phyloP scores from a whole-genome alignment of 768 basidiomycete species.

The Kwoniella dendrophila region DNA sequence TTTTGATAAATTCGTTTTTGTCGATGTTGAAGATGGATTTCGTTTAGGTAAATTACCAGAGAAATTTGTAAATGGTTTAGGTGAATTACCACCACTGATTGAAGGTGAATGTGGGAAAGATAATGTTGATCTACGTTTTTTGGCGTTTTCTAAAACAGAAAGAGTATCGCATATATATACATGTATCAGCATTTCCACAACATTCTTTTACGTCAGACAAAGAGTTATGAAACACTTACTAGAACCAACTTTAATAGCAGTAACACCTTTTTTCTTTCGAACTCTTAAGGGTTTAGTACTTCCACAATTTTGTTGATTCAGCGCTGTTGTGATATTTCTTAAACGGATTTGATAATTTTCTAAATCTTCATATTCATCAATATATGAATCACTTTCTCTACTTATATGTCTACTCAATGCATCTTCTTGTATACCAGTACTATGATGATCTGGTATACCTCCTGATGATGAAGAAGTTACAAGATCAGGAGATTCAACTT shows the following conservation, averaged over 20 bases:
- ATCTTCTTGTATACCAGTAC: too few species aligned
- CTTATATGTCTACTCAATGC: background rate
- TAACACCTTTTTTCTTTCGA: constrained; percentile 28
- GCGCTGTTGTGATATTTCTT: background rate
- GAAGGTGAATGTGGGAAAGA: constrained; percentile 37
- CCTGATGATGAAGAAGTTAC: too few species aligned
- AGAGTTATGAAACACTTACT: constrained; percentile 23
- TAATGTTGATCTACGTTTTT: constrained; percentile 27
- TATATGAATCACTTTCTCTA: constrained; percentile 2
- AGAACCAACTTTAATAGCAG: constrained; percentile 13
- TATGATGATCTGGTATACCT: too few species aligned
- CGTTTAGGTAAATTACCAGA: background rate
- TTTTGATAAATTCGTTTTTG: constrained; percentile 12
- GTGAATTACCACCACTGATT: constrained; percentile 17
- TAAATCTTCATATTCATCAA: constrained; percentile 14
- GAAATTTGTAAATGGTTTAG: background rate
- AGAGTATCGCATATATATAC: background rate
- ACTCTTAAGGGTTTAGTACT: constrained; percentile 40
- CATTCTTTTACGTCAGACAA: background rate
- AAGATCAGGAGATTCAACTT: too few species aligned
- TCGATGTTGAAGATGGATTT: constrained; percentile 11
- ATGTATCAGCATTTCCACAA: background rate
- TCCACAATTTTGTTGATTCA: background rate
- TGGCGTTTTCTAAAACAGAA: constrained; percentile 18
- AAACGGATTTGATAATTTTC: constrained; percentile 3